These are phyloP conservation scores for Arctostaphylos glauca DNA, from an alignment of 148 eudicot species.

Conservation along the genomic window DNA sequence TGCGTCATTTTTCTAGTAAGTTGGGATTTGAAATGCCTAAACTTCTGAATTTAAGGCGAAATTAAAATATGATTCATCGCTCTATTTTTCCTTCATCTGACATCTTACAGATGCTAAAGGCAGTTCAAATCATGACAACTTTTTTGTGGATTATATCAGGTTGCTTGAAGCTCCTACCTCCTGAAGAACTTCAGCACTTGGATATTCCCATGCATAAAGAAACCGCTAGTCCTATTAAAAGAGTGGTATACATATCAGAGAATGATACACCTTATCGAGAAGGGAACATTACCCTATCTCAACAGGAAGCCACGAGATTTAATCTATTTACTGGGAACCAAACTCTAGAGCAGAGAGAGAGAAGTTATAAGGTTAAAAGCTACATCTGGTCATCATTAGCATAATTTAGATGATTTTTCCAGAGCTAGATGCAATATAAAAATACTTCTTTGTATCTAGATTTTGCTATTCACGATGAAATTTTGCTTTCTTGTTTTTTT, in stretches of 20 bases:
- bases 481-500: not conserved
- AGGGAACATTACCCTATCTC: conserved; percentile 39
- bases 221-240: conserved; percentile 40
- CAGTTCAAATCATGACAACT: conserved; percentile 10
- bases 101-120: not conserved
- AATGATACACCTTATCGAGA: conserved; percentile 33
- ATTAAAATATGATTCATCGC: not conserved
- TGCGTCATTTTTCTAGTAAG: not conserved
- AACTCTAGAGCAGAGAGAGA: conserved; percentile 71
- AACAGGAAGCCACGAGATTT: conserved; percentile 59
- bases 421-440: conserved; percentile 7
- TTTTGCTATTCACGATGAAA: not conserved
- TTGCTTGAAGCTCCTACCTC: conserved; percentile 83
- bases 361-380: conserved; percentile 63
- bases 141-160: conserved; percentile 45
- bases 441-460: not conserved
- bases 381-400: conserved; percentile 20
- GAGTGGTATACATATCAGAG: conserved; percentile 64
- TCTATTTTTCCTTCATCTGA: not conserved
- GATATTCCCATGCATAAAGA: conserved; percentile 49
- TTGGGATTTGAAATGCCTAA: not conserved
- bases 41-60: too few species aligned
- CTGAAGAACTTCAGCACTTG: conserved; percentile 69
- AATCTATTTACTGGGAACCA: conserved; percentile 89
- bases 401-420: conserved; percentile 3